Evolutionary conservation across 1,284 basidiomycete species (phyloP).

Genomic region (Rhodotorula sp.): DNA sequence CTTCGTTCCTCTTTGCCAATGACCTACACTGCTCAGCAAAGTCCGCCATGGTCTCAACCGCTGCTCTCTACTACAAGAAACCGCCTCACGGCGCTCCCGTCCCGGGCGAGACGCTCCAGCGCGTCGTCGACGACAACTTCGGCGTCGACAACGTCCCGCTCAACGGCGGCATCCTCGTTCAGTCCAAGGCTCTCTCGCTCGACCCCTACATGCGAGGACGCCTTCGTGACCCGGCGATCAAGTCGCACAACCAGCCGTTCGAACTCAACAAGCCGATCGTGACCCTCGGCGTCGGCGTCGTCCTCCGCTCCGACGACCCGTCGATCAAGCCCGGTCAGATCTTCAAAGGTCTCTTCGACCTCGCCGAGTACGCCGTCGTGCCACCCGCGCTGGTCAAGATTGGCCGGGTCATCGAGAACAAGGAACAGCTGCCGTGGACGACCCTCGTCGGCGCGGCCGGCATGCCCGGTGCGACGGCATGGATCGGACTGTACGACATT

Average conservation of each 20-base stretch:
- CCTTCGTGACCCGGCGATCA: conserved; percentile 34
- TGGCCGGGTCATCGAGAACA: conserved; percentile 45
- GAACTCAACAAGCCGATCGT: conserved; percentile 23
- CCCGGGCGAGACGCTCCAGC: conserved; percentile 54
- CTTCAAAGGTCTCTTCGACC: conserved; percentile 19
- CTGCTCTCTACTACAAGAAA: conserved; percentile 49
- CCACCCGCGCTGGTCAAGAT: conserved; percentile 10
- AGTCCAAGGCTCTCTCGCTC: conserved; percentile 54
- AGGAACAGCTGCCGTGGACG: conserved; percentile 51
- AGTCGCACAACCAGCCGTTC: conserved; percentile 39
- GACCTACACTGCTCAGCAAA: not conserved
- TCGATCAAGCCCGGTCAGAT: conserved; percentile 33
- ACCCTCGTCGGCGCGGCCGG: conserved; percentile 47
- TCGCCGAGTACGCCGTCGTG: conserved; percentile 36
- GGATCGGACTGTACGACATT: conserved; percentile 68
- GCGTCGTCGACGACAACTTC: conserved; percentile 55
- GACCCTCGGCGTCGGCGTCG: conserved; percentile 32
- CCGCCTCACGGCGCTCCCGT: conserved; percentile 54
- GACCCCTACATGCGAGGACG: conserved; percentile 56
- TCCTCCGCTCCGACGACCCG: conserved; percentile 33
- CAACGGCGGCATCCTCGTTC: conserved; percentile 58
- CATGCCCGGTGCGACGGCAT: conserved; percentile 46
- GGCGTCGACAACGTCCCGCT: conserved; percentile 57
- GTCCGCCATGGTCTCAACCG: conserved; percentile 27
- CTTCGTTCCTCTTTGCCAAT: no score